These are phyloP conservation scores for Pseudocercospora macadamiae DNA, from an alignment of 2,329 filamentous ascomycete genomes.

Conservation along the genomic window DNA sequence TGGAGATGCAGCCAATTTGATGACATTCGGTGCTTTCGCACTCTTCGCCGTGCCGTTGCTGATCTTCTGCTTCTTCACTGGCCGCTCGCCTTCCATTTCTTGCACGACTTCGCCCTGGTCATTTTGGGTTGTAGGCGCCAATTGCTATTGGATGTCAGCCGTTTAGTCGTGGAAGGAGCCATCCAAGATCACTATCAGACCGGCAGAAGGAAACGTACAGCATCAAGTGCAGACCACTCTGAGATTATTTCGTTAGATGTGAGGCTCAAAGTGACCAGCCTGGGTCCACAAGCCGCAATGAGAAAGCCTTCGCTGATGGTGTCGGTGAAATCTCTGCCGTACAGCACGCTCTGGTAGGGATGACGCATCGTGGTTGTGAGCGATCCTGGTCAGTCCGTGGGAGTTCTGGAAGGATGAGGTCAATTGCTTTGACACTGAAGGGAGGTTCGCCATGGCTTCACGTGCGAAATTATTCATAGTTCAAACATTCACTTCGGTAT, in stretches of 20 bases:
- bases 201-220: slow-evolving; percentile 2
- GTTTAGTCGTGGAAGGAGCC: no score
- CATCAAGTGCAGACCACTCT: slow-evolving; percentile 56
- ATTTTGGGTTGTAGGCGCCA: neutral
- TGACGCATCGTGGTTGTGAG: slow-evolving; percentile 35
- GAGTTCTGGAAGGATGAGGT: neutral
- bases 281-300: slow-evolving; percentile 73
- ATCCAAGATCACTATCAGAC: no score
- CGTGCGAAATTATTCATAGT: neutral
- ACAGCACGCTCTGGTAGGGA: slow-evolving; percentile 47
- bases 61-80: slow-evolving; percentile 37
- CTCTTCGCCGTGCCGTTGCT: slow-evolving; percentile 41
- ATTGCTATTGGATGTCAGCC: neutral
- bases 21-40: slow-evolving; percentile 62
- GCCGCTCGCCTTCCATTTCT: slow-evolving; percentile 28
- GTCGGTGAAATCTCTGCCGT: slow-evolving; percentile 22
- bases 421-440: neutral
- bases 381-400: neutral
- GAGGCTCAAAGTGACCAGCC: slow-evolving; percentile 68
- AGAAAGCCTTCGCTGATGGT: slow-evolving; percentile 53
- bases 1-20: slow-evolving; percentile 65
- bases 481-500: neutral
- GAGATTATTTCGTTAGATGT: slow-evolving; percentile 62
- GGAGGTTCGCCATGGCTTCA: neutral
- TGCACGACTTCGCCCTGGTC: slow-evolving; percentile 8